Conservation (phyloP, 805 yeast species). For the Saturnispora bothae region DNA sequence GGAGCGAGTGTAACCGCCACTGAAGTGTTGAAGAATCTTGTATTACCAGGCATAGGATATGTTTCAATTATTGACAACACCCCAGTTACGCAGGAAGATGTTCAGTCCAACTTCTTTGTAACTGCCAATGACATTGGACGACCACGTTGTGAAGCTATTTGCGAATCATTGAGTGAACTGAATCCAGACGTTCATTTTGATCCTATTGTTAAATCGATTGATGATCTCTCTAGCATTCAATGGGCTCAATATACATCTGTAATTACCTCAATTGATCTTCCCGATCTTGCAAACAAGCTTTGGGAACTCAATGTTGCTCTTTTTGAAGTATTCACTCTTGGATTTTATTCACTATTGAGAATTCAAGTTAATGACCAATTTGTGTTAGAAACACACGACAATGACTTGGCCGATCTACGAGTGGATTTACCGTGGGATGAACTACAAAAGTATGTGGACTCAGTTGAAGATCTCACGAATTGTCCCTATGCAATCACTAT, state of each 20-base stretch:
- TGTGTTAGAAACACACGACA: conserved; percentile 65
- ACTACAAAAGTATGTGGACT: conserved; percentile 37
- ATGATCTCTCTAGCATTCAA: conserved; percentile 8
- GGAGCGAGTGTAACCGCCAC: conserved; percentile 47
- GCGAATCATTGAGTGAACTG: conserved; percentile 38
- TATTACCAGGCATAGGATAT: conserved; percentile 58
- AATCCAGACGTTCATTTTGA: conserved; percentile 47
- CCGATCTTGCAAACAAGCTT: conserved; percentile 18
- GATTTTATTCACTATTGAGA: conserved; percentile 56
- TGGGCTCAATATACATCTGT: conserved; percentile 45
- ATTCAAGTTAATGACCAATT: conserved; percentile 46
- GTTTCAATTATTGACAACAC: conserved; percentile 47
- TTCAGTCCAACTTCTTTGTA: conserved; percentile 56
- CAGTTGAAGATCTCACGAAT: conserved; percentile 41
- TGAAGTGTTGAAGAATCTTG: conserved; percentile 68
- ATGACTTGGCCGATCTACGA: conserved; percentile 52
- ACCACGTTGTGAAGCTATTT: conserved; percentile 30
- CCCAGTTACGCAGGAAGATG: conserved; percentile 31
- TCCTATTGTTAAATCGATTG: conserved; percentile 12
- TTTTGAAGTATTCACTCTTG: conserved; percentile 39
- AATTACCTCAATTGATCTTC: conserved; percentile 26
- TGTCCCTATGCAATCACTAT: conserved; percentile 62
- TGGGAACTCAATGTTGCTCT: conserved; percentile 44
- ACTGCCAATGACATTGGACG: conserved; percentile 33
- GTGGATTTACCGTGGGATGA: conserved; percentile 67